phyloP scores from a whole-genome alignment of 225 moss, liverwort and hornwort species.

The Lunularia cruciata region DNA sequence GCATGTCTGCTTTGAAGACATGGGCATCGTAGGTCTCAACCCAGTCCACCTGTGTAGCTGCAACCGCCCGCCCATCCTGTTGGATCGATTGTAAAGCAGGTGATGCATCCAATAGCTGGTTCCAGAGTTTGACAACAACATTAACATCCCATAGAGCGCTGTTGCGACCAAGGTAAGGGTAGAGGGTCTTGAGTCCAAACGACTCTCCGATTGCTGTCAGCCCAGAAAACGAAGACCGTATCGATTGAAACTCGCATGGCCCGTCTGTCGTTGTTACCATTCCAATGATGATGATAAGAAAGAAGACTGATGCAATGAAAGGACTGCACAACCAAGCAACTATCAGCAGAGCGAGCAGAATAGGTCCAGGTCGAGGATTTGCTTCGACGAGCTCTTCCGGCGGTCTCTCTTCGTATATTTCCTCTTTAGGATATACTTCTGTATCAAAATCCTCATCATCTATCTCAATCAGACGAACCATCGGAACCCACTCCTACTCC shows the following conservation, averaged over 20 bases:
- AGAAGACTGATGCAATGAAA: slow-evolving; percentile 43
- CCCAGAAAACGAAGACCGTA: slow-evolving; percentile 30
- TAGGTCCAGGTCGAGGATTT: slow-evolving; percentile 42
- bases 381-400: slow-evolving; percentile 40
- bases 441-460: slow-evolving; percentile 20
- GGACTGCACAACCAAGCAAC: slow-evolving; percentile 48
- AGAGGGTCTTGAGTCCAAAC: slow-evolving; percentile 28
- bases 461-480: not conserved
- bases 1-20: slow-evolving; percentile 49
- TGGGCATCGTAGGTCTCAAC: slow-evolving; percentile 45
- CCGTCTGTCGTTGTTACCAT: slow-evolving; percentile 34
- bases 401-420: not conserved
- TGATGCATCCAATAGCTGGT: slow-evolving; percentile 42
- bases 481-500: not conserved
- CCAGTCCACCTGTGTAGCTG: slow-evolving; percentile 53
- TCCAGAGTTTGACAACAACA: slow-evolving; percentile 37
- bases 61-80: slow-evolving; percentile 40
- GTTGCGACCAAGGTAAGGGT: slow-evolving; percentile 25
- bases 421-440: slow-evolving; percentile 28
- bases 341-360: slow-evolving; percentile 39
- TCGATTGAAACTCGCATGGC: slow-evolving; percentile 22
- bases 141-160: slow-evolving; percentile 38
- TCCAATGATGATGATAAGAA: slow-evolving; percentile 41
- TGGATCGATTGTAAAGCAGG: slow-evolving; percentile 42
- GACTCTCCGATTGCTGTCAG: slow-evolving; percentile 31